Base-by-base conservation (phyloP, 257 asterid species). In the Henckelia pumila region DNA sequence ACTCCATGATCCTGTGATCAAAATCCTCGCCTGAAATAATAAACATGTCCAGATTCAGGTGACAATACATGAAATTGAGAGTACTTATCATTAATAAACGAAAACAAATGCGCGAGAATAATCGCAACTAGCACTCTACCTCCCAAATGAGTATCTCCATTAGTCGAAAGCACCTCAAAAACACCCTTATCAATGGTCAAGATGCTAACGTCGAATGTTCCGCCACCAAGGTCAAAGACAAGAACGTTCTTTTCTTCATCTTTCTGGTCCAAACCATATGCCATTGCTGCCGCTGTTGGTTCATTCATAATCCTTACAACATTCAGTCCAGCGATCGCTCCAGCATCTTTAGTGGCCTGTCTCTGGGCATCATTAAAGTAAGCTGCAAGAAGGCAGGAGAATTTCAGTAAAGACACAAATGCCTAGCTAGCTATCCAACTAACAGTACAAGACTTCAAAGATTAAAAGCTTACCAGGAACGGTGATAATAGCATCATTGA, bases 401-500 rank as follows among this genome's bases (percentile, higher is more conserved):
- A 16, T 44, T 44, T 16, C 53, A 44, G 11, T 14, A 6, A n/a
- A n/a, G n/a, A n/a, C n/a, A n/a, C n/a, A n/a, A n/a, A n/a, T n/a
- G n/a, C n/a, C n/a, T n/a, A n/a, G n/a, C n/a, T n/a, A n/a, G n/a
- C n/a, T 29, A 29, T 13, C 50, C n/a, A n/a, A n/a, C n/a, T n/a
- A n/a, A n/a, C n/a, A n/a, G n/a, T n/a, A n/a, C n/a, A n/a, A n/a
- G n/a, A n/a, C n/a, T n/a, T n/a, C n/a, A n/a, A n/a, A n/a, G n/a
- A n/a, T n/a, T n/a, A n/a, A 40, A 13, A 40, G n/a, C 13, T 35
- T 77, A 89, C 96, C 95, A 17, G 96, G n/a, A n/a, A n/a, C n/a
- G n/a, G 95, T 89, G 65, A 85, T 85, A 68, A 89, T 91, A 16
- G 92, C 95, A 75, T 89, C 91, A 85, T 89, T 89, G 14, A 85